These are phyloP conservation scores for Teunomyces aglyptinius DNA, from an alignment of 805 yeast genomes.

Conservation along the genomic window DNA sequence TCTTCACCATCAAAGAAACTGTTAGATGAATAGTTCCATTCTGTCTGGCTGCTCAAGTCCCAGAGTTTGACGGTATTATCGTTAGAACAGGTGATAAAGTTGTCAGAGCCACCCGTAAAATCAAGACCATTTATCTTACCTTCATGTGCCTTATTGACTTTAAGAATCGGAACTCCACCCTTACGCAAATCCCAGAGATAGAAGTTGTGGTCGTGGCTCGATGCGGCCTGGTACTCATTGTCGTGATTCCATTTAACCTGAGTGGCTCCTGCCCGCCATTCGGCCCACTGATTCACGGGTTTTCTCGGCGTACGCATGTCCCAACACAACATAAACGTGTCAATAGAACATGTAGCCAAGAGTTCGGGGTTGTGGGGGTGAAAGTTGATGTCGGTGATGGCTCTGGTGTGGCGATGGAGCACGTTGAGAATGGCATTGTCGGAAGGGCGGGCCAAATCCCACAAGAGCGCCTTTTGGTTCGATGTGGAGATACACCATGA, in stretches of 20 bases:
- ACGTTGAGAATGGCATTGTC: slow-evolving; percentile 79
- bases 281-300: slow-evolving; percentile 81
- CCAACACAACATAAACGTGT: slow-evolving; percentile 85
- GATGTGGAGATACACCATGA: slow-evolving; percentile 92
- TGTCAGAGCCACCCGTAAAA: slow-evolving; percentile 61
- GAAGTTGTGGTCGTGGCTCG: slow-evolving; percentile 79
- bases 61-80: slow-evolving; percentile 81
- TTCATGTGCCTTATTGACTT: slow-evolving; percentile 66
- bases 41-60: slow-evolving; percentile 49
- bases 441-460: slow-evolving; percentile 80
- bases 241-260: slow-evolving; percentile 91
- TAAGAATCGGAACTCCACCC: slow-evolving; percentile 71
- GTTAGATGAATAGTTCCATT: slow-evolving; percentile 10
- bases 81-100: slow-evolving; percentile 78
- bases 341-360: slow-evolving; percentile 90
- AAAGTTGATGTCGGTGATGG: slow-evolving; percentile 93
- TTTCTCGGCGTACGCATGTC: slow-evolving; percentile 77
- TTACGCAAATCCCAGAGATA: slow-evolving; percentile 87
- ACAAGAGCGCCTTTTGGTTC: slow-evolving; percentile 90
- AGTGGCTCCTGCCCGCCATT: slow-evolving; percentile 92
- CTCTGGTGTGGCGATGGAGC: slow-evolving; percentile 85
- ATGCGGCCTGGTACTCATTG: slow-evolving; percentile 75
- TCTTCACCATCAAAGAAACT: slow-evolving; percentile 17
- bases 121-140: slow-evolving; percentile 89
- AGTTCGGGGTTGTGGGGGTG: slow-evolving; percentile 84